Evolutionary conservation across 768 basidiomycete genomes (phyloP), one percentile per base, ranked within the genome.

Genomic region (Agrocybe chaxingu): DNA sequence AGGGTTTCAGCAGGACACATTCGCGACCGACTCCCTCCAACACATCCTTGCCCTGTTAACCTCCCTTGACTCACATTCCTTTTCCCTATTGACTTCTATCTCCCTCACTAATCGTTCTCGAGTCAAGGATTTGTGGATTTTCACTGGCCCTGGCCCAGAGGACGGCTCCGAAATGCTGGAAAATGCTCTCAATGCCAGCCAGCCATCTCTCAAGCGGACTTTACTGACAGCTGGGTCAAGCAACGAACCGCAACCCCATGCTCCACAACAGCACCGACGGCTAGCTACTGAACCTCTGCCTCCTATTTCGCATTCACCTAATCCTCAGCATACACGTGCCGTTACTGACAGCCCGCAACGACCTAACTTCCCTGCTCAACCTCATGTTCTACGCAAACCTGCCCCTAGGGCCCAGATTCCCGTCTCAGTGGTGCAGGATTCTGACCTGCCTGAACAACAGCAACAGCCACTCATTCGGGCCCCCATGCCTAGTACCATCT

Each of bases 1-100:
- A 89, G 87, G 86, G 84, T 89, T 88, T 62, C 81, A 88, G 63
- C 82, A 88, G 61, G 85, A 90, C 50, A 76, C 84, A 0, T 90
- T 85, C 63, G 79, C 85, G 8, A 77, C 79, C 0, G 88, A 90
- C 62, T 89, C 88, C 1, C 72, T 90, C 7, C 77, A 75, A 49
- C 81, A 89, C 57, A 87, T 90, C 12, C 76, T 90, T 38, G 68
- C 81, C 7, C 74, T 90, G 29, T 73, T 90, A 16, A 71, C 77
- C 12, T 79, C 85, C 36, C 76, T 90, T 9, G 87, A 90, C 59
- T 68, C 72, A 6, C 81, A 88, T 46, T 79, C 81, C 3, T 89
- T 87, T 59, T 76, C 79, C 8, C 77, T 90, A 44, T 70, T 87
- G 4, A 74, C 85, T 0, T 90, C 89, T 8, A 64, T 90, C 39